phyloP scores from a whole-genome alignment of 2,329 filamentous ascomycete genomes.

The Aspergillus viridinutans region DNA sequence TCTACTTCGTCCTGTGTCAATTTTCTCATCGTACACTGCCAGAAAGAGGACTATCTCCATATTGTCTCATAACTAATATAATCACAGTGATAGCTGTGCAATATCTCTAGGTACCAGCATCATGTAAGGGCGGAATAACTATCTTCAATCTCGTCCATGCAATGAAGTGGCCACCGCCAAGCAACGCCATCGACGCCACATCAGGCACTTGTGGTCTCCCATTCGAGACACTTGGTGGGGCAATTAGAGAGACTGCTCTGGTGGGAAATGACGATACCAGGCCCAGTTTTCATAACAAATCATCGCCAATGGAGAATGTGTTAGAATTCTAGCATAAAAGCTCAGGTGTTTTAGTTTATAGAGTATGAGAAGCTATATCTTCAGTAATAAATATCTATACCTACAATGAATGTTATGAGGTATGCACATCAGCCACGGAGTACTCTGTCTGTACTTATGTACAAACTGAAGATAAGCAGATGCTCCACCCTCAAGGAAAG shows the following conservation, averaged over 20 bases:
- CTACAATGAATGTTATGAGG: too few species aligned
- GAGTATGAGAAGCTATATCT: neutral
- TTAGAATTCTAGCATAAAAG: neutral
- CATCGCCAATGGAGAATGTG: neutral
- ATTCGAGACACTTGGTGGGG: neutral
- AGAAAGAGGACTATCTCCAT: neutral
- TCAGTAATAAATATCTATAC: too few species aligned
- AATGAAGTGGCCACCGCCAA: conserved; percentile 3
- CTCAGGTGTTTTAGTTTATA: neutral
- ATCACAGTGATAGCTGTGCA: neutral
- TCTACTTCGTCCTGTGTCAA: neutral
- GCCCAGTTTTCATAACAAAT: neutral
- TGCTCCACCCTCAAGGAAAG: too few species aligned
- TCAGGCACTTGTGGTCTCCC: neutral
- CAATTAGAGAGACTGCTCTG: too few species aligned
- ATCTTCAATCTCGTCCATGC: too few species aligned
- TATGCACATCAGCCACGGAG: too few species aligned
- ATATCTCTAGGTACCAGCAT: neutral
- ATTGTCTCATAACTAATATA: neutral
- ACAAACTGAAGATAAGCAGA: neutral
- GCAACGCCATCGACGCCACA: conserved; percentile 8
- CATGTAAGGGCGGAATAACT: neutral
- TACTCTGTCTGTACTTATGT: neutral
- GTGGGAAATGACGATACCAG: neutral
- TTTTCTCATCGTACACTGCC: neutral